phyloP scores from a whole-genome alignment of 495 filamentous ascomycete genomes.

The Lasiosphaeria miniovina region DNA sequence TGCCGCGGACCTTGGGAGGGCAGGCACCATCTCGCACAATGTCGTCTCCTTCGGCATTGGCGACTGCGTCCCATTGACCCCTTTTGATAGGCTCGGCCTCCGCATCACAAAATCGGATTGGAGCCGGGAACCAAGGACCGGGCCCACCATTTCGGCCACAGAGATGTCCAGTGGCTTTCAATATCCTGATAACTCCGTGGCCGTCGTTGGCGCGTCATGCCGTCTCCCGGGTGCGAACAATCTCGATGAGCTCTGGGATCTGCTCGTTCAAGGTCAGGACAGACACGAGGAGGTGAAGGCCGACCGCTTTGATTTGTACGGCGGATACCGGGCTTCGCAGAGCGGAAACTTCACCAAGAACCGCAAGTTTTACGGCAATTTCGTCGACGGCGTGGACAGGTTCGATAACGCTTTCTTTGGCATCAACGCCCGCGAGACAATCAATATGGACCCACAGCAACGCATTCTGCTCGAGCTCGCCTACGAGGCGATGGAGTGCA shows the following conservation, averaged over 20 bases:
- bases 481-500: slow-evolving; percentile 47
- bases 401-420: not conserved
- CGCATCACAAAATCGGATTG: not conserved
- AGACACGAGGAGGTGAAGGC: not conserved
- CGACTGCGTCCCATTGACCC: not conserved
- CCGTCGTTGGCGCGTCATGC: not conserved
- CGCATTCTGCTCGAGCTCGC: slow-evolving; percentile 46
- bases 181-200: not conserved
- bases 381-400: not conserved
- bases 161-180: not conserved
- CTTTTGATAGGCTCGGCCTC: not conserved
- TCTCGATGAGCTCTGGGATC: not conserved
- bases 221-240: not conserved
- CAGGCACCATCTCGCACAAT: not conserved
- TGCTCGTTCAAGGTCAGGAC: not conserved
- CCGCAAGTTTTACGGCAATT: not conserved
- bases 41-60: not conserved
- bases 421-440: slow-evolving; percentile 32
- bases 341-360: not conserved
- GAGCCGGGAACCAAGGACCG: not conserved
- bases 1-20: not conserved
- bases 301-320: not conserved
- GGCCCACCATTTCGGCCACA: no score
- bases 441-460: slow-evolving; percentile 53
- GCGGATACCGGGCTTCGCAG: not conserved